Base-by-base conservation (phyloP, 139 green algal species). In the Pycnococcus provasolii region DNA sequence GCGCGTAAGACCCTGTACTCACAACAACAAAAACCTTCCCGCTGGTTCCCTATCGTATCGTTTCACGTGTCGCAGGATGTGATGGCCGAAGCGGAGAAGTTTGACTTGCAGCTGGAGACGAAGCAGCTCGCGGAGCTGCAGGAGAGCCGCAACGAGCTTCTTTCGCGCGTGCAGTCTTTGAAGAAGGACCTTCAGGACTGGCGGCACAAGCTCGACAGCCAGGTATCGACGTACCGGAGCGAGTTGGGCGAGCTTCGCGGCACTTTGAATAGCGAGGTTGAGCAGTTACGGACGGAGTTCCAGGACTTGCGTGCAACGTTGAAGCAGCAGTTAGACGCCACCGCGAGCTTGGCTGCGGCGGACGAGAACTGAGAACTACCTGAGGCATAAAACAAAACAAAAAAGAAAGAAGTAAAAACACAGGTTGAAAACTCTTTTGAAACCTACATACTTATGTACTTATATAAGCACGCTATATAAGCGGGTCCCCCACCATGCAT, bases 151-250 rank as follows among this genome's bases (percentile, higher is more conserved):
- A 66, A 80, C 5, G 78, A 85, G 71, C 77, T 88, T 8, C 60
- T 88, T 1, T 53, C 44, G n/a, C 83, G 83, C 65, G 83, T 86
- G 11, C 55, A 77, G 3, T 73, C 63, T 13, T 55, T 88, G 40
- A 88, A 88, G 63, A 78, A 79, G 53, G 83, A 86, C 60, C 67
- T 88, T 13, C 67, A 77, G 37, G 83, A 88, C 55, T 88, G 83
- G 83, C 55, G 83, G 0, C 58, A 53, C 26, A 85, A 85, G 66
- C 71, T 88, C 42, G 83, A 86, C 45, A 70, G 62, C 1, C 78
- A 88, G 59, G 83, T 88, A 1, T 81, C 81, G 50, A 71, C 68
- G 0, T 86, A 86, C 58, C 68, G 76, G 1, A 62, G 62, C 45
- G 80, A 88, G 58, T 71, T 88, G 13, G 71, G 68, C 1, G 77